Conservation (phyloP, 1,284 basidiomycete species). For the Ceratobasidium papillatum region DNA sequence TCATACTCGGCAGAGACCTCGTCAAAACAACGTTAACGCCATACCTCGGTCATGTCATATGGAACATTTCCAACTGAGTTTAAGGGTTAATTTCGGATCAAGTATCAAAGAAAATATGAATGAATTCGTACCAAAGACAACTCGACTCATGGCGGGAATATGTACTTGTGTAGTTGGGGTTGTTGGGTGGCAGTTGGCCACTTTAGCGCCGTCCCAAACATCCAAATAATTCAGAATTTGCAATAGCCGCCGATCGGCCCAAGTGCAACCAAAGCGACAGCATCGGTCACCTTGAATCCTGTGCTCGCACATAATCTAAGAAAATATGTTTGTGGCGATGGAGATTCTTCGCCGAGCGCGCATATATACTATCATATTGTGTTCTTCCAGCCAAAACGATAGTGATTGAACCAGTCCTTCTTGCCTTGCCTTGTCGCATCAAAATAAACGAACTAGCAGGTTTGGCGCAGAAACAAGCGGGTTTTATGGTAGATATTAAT, state of each 20-base stretch:
- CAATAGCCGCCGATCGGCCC: background rate
- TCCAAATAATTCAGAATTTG: background rate
- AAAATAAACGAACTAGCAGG: no score
- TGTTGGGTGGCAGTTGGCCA: background rate
- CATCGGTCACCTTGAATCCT: no score
- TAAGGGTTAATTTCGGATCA: background rate
- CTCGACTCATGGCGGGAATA: constrained; percentile 40
- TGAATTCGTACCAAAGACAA: constrained; percentile 44
- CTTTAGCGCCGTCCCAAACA: background rate
- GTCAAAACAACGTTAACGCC: constrained; percentile 42
- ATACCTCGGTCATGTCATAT: constrained; percentile 81
- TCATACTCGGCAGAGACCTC: background rate
- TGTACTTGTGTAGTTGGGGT: background rate
- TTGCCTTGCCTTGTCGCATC: no score
- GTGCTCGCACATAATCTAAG: no score
- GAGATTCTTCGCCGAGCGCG: no score
- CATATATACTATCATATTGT: no score
- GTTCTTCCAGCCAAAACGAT: no score
- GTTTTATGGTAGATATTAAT: no score
- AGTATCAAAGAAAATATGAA: background rate
- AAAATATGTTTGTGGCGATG: no score
- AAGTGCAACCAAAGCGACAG: no score
- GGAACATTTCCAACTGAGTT: constrained; percentile 82
- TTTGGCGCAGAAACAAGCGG: no score
- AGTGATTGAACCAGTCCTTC: no score